Evolutionary conservation across 1,284 basidiomycete genomes (phyloP).

Genomic region (Ustilago shanxiensis): DNA sequence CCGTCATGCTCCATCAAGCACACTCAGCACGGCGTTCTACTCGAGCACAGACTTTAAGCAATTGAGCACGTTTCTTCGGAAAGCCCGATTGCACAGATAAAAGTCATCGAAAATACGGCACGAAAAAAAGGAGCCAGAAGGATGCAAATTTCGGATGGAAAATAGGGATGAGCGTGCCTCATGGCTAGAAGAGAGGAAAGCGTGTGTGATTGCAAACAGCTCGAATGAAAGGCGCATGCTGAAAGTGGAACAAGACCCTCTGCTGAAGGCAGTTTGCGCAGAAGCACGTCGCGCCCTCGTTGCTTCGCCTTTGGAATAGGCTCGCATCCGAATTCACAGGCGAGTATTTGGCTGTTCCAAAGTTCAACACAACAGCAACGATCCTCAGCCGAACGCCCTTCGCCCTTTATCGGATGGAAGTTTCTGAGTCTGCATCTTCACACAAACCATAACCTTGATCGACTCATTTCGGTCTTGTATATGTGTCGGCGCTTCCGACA

Average conservation of each 20-base stretch:
- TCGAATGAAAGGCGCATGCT: conserved; percentile 8
- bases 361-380: background rate
- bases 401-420: conserved; percentile 4
- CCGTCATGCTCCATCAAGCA: no score
- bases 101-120: background rate
- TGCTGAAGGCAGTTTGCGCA: conserved; percentile 1
- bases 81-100: conserved; percentile 3
- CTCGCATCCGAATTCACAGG: conserved; percentile 17
- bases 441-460: conserved; percentile 7
- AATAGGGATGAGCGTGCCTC: conserved; percentile 21
- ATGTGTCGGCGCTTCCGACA: conserved; percentile 7
- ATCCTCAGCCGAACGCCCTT: background rate
- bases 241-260: background rate
- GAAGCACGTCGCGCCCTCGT: conserved; percentile 23
- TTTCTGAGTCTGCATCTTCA: background rate
- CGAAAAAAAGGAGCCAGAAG: background rate
- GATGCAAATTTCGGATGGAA: background rate
- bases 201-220: conserved; percentile 21
- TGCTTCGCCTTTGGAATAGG: conserved; percentile 3
- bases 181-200: no score
- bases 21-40: no score
- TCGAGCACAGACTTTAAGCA: background rate
- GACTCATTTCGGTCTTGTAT: background rate
- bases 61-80: conserved; percentile 1
- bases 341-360: conserved; percentile 3